These are phyloP conservation scores for Rhodocollybia butyracea DNA, from an alignment of 768 basidiomycete genomes.

Conservation along the genomic window DNA sequence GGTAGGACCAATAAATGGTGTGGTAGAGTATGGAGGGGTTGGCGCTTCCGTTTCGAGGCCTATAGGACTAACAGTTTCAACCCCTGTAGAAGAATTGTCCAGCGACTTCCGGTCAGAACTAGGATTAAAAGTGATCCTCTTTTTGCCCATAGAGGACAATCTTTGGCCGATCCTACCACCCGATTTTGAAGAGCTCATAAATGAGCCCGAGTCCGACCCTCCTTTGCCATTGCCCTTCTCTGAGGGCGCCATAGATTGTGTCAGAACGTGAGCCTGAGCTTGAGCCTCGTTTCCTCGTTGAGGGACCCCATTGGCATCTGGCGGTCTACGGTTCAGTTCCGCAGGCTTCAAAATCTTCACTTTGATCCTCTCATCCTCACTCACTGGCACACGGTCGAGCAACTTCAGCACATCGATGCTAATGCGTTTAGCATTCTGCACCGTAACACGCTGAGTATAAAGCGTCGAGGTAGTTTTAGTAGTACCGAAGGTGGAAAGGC, in stretches of 20 bases:
- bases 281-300: background rate
- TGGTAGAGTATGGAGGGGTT: too few species aligned
- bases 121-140: background rate
- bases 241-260: background rate
- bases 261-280: background rate
- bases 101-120: background rate
- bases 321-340: constrained; percentile 1
- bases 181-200: background rate
- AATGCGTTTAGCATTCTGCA: constrained; percentile 34
- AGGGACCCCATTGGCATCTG: background rate
- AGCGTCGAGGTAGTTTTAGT: constrained; percentile 27
- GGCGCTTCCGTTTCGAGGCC: background rate
- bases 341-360: constrained; percentile 18
- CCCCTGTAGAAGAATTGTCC: background rate
- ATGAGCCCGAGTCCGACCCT: background rate
- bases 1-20: too few species aligned
- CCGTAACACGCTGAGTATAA: constrained; percentile 34
- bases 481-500: constrained; percentile 4
- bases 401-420: constrained; percentile 29
- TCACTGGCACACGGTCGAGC: constrained; percentile 36
- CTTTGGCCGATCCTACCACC: background rate
- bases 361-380: constrained; percentile 23
- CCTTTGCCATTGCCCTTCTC: background rate
- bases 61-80: background rate
- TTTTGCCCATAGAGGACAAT: background rate